These are phyloP conservation scores for Aspergillus pseudotamarii DNA, from an alignment of 2,329 filamentous ascomycete species.

Conservation along the genomic window DNA sequence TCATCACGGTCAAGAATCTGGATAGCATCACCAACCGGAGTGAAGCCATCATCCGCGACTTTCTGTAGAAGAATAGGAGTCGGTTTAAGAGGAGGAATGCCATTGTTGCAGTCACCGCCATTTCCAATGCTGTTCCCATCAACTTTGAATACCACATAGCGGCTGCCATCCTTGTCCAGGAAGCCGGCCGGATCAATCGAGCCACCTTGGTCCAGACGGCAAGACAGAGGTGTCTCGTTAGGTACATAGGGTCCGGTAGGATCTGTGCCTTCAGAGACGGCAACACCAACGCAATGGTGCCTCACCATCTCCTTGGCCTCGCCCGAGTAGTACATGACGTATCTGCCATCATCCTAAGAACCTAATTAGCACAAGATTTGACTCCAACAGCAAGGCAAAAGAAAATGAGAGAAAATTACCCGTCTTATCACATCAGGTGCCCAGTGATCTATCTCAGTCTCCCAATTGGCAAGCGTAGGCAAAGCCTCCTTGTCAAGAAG, in stretches of 20 bases:
- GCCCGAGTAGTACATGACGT: slow-evolving; percentile 64
- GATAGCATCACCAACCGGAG: slow-evolving; percentile 54
- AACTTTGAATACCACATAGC: slow-evolving; percentile 67
- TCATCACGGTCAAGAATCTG: slow-evolving; percentile 66
- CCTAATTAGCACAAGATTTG: slow-evolving; percentile 4
- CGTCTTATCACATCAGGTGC: slow-evolving; percentile 62
- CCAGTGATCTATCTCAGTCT: slow-evolving; percentile 58
- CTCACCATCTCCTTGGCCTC: slow-evolving; percentile 41
- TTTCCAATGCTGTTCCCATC: slow-evolving; percentile 62
- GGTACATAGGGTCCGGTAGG: slow-evolving; percentile 57
- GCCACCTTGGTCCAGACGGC: slow-evolving; percentile 57
- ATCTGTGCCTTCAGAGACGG: slow-evolving; percentile 49
- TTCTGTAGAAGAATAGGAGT: slow-evolving; percentile 48
- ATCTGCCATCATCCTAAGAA: slow-evolving; percentile 49
- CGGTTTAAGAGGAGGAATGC: slow-evolving; percentile 37
- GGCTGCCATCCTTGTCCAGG: slow-evolving; percentile 55
- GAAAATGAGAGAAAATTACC: slow-evolving; percentile 22
- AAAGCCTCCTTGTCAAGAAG: slow-evolving; percentile 57
- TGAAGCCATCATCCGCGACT: slow-evolving; percentile 52
- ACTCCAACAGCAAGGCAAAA: not conserved
- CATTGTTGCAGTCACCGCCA: slow-evolving; percentile 52
- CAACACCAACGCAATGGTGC: slow-evolving; percentile 63
- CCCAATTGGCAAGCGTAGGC: slow-evolving; percentile 58
- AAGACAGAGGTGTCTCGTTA: slow-evolving; percentile 53
- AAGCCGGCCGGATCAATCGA: slow-evolving; percentile 67